phyloP scores from a whole-genome alignment of 2,329 filamentous ascomycete species.

The Ceratocystis destructans region DNA sequence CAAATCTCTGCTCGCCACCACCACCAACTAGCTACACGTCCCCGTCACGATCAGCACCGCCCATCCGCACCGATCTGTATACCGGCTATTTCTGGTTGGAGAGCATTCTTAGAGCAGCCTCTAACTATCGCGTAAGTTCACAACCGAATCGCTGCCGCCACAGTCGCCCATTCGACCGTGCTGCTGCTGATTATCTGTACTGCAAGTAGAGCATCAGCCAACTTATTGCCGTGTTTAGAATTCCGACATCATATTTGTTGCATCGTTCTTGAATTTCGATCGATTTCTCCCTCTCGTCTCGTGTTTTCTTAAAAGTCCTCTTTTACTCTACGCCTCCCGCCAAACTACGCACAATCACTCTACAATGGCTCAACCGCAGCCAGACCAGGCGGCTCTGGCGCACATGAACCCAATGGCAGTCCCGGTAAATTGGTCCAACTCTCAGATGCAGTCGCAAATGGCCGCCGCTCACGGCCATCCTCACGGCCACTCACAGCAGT shows the following conservation, averaged over 20 bases:
- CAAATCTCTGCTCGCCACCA: background rate
- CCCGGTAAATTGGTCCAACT: constrained; percentile 12
- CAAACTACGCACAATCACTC: background rate
- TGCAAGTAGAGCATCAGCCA: no score
- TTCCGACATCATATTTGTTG: no score
- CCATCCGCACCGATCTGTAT: background rate
- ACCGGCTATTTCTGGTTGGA: no score
- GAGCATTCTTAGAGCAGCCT: no score
- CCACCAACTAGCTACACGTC: background rate
- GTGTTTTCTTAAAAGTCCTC: background rate
- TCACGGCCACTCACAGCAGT: constrained; percentile 5
- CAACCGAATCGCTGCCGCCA: background rate
- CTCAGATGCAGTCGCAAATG: constrained; percentile 10
- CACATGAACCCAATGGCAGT: constrained; percentile 16
- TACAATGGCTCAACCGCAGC: constrained; percentile 17
- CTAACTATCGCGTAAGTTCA: background rate
- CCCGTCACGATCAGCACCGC: background rate
- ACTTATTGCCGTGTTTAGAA: no score
- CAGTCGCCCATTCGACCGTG: no score
- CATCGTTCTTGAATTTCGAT: background rate
- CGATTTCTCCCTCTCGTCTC: background rate
- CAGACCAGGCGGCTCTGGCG: constrained; percentile 13
- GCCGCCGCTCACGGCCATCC: constrained; percentile 6
- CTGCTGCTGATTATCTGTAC: no score
- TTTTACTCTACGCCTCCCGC: background rate